These are phyloP conservation scores for Calonectria fujianensis DNA, from an alignment of 2,329 filamentous ascomycete species.

Conservation along the genomic window DNA sequence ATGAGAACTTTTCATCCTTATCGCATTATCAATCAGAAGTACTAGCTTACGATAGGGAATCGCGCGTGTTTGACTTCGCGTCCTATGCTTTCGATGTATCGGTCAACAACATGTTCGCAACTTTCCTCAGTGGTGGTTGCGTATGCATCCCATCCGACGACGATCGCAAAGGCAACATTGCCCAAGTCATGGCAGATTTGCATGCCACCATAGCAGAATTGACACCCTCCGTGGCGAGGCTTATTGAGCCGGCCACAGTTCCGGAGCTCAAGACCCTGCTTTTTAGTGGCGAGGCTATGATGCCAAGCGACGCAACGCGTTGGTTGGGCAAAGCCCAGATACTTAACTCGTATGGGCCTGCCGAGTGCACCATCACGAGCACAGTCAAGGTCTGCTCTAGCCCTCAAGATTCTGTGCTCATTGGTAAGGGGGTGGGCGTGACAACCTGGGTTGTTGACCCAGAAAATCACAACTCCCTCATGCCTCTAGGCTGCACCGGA, in stretches of 20 bases:
- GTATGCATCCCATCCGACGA: slow-evolving; percentile 37
- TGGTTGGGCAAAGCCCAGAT: slow-evolving; percentile 43
- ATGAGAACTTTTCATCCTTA: slow-evolving; percentile 35
- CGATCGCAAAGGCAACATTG: slow-evolving; percentile 18
- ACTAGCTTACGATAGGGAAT: not conserved
- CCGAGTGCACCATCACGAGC: slow-evolving; percentile 32
- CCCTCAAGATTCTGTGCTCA: not conserved
- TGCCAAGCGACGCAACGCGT: not conserved
- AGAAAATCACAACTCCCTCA: slow-evolving; percentile 18
- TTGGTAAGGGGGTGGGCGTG: slow-evolving; percentile 32
- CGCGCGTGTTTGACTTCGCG: slow-evolving; percentile 33
- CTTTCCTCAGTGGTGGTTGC: slow-evolving; percentile 41
- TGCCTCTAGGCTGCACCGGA: slow-evolving; percentile 27
- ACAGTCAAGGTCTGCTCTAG: not conserved
- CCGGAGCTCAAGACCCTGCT: not conserved
- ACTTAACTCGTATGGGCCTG: slow-evolving; percentile 47
- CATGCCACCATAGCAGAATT: not conserved
- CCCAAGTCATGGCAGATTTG: not conserved
- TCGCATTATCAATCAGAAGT: slow-evolving; percentile 7
- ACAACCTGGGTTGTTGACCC: slow-evolving; percentile 36
- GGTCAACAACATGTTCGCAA: slow-evolving; percentile 38
- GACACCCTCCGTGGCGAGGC: not conserved
- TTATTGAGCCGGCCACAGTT: not conserved
- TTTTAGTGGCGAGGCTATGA: not conserved
- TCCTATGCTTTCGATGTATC: slow-evolving; percentile 44